A percentile compares a stretch with the other conserved stretches of the same genome.
phyloP scores from a whole-genome alignment of 768 basidiomycete species.

The Pisolithus orientalis region DNA sequence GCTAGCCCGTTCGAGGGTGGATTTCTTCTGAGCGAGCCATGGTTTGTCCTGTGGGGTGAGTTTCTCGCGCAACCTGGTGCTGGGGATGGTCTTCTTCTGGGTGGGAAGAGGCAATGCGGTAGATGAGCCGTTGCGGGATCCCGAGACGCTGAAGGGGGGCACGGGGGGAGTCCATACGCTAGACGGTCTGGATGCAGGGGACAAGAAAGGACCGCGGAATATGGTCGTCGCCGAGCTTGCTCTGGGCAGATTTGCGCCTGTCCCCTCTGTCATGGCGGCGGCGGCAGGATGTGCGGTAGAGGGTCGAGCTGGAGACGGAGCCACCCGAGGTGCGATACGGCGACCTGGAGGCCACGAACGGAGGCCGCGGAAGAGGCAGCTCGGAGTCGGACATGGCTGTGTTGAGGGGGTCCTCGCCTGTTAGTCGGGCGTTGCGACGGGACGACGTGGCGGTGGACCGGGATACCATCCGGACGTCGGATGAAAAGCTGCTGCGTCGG shows the following conservation, averaged over 20 bases:
- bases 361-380: neutral
- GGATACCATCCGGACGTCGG: slow-evolving; percentile 20
- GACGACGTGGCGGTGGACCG: slow-evolving; percentile 17
- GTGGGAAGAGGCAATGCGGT: slow-evolving; percentile 31
- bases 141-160: slow-evolving; percentile 23
- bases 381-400: neutral
- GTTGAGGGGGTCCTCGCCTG: neutral
- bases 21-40: slow-evolving; percentile 35
- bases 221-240: slow-evolving; percentile 35
- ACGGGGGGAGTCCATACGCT: slow-evolving; percentile 58
- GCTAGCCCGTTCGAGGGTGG: slow-evolving; percentile 26
- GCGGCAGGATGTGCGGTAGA: slow-evolving; percentile 27
- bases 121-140: slow-evolving; percentile 23
- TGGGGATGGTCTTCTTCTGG: slow-evolving; percentile 29
- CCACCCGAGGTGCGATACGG: slow-evolving; percentile 34
- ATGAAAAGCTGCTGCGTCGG: slow-evolving; percentile 39
- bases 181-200: slow-evolving; percentile 61
- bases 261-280: slow-evolving; percentile 10
- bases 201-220: slow-evolving; percentile 66
- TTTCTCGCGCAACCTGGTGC: slow-evolving; percentile 46
- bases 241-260: slow-evolving; percentile 30
- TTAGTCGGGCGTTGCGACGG: slow-evolving; percentile 9
- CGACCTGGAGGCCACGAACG: slow-evolving; percentile 22
- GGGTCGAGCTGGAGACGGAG: slow-evolving; percentile 18
- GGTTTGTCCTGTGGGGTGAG: slow-evolving; percentile 44